Evolutionary conservation across 2,329 filamentous ascomycete species (phyloP), one percentile per base, ranked within the genome.

Genomic region (Fusarium torulosum): DNA sequence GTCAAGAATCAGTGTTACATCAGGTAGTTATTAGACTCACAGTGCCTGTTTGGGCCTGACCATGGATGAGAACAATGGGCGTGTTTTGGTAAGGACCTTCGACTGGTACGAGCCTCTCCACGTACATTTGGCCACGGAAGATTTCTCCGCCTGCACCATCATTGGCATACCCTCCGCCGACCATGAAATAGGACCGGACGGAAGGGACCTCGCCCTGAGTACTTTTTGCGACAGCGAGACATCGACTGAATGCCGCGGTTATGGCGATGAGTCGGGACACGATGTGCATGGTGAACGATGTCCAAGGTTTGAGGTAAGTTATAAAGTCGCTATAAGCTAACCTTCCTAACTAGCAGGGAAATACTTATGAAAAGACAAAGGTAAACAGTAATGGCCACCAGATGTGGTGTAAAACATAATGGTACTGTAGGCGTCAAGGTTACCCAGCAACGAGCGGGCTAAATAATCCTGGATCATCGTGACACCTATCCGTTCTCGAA

Each of bases 111-210:
- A 71, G 27, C 45, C 66, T 62, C 50, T 71, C 69, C 13, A 71
- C 63, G 10, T 71, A 71, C 69, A 71, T 71, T 38, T 71, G 69
- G 27, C 70, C 69, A 2, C 66, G 60, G 45, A 67, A 71, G 23
- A 71, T 61, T 44, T 71, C 57, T 8, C 69, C 66, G 4, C 66
- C 68, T 1, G 66, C 46, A 10, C 59, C 69, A 37, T 71, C 66
- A n/a, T 58, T 59, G 4, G 58, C 69, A 23, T 71, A 71, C 5
- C 23, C 53, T 7, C 69, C 69, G 2, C 69, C 69, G 2, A 56
- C 29, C 21, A 63, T 66, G 27, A 71, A 70, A 25, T 50, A 71
- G 3, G 69, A 59, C 4, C 69, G 66, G 15, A 70, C 53, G 10
- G 62, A 59, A 6, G 69, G 50, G 4, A 47, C 44, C 35, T 71